Conservation (phyloP, 495 filamentous ascomycete genomes). For the Parmelia sp. region DNA sequence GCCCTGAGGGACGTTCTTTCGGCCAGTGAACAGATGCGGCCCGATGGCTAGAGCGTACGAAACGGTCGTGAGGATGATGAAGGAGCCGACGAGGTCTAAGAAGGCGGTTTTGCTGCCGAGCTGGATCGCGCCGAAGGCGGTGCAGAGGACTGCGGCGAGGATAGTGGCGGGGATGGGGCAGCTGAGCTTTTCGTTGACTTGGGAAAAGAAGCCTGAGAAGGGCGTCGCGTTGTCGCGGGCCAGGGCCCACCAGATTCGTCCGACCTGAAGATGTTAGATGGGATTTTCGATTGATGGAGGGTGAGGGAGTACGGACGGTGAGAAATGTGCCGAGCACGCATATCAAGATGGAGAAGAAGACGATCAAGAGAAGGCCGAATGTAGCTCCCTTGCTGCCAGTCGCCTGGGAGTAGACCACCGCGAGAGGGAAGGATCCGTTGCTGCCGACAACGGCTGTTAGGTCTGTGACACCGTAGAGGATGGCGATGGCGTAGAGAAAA, state of each 20-base stretch:
- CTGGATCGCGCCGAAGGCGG: conserved; percentile 66
- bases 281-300: not conserved
- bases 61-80: conserved; percentile 60
- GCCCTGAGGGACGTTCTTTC: conserved; percentile 57
- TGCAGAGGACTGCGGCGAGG: conserved; percentile 51
- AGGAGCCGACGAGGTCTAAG: conserved; percentile 65
- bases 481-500: conserved; percentile 45
- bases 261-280: conserved; percentile 2
- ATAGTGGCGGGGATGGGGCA: conserved; percentile 67
- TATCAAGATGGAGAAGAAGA: conserved; percentile 54
- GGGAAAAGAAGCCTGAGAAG: conserved; percentile 37
- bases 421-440: conserved; percentile 61
- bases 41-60: conserved; percentile 73
- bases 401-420: conserved; percentile 72
- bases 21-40: conserved; percentile 60
- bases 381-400: conserved; percentile 59
- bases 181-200: conserved; percentile 41
- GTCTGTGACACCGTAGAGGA: conserved; percentile 48
- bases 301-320: conserved; percentile 43
- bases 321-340: conserved; percentile 52
- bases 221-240: conserved; percentile 61
- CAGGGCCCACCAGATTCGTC: conserved; percentile 83
- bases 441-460: conserved; percentile 34
- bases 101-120: conserved; percentile 70
- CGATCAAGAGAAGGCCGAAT: conserved; percentile 53